These are phyloP conservation scores for Rhizopus stolonifer DNA, from an alignment of 371 early-diverging fungal genomes.

Conservation along the genomic window DNA sequence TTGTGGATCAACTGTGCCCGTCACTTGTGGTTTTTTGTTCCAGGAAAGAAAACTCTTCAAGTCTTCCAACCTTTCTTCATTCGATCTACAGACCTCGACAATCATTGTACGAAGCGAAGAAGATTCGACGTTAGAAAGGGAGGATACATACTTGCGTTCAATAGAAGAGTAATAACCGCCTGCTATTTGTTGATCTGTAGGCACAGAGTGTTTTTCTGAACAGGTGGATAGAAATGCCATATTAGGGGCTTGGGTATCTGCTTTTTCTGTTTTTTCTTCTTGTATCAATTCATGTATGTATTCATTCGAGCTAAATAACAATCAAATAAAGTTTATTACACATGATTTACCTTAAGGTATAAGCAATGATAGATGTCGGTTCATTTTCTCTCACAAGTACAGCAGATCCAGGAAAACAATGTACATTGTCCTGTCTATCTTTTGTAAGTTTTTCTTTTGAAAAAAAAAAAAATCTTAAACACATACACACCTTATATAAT, in stretches of 20 bases:
- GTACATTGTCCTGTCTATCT: constrained; percentile 42
- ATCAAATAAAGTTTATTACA: background rate
- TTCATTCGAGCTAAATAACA: constrained; percentile 24
- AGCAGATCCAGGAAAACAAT: constrained; percentile 80
- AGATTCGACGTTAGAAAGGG: constrained; percentile 31
- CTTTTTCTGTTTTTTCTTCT: background rate
- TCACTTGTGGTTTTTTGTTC: constrained; percentile 12
- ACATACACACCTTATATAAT: constrained; percentile 24
- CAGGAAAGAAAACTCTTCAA: constrained; percentile 14
- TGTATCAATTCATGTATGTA: constrained; percentile 18
- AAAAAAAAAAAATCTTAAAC: background rate
- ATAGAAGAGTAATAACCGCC: constrained; percentile 38
- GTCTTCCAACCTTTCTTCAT: constrained; percentile 21
- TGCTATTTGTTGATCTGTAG: constrained; percentile 8
- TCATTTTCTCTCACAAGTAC: constrained; percentile 89
- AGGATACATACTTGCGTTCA: constrained; percentile 36
- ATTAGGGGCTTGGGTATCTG: background rate
- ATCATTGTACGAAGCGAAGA: constrained; percentile 44
- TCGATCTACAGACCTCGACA: constrained; percentile 32
- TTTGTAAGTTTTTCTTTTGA: background rate
- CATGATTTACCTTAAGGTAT: constrained; percentile 62
- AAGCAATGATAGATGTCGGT: constrained; percentile 89
- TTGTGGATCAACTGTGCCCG: constrained; percentile 8
- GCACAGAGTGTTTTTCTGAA: background rate
- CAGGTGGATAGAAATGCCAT: background rate